These are phyloP conservation scores for Calonectria fujianensis DNA, from an alignment of 2,329 filamentous ascomycete genomes.

Conservation along the genomic window DNA sequence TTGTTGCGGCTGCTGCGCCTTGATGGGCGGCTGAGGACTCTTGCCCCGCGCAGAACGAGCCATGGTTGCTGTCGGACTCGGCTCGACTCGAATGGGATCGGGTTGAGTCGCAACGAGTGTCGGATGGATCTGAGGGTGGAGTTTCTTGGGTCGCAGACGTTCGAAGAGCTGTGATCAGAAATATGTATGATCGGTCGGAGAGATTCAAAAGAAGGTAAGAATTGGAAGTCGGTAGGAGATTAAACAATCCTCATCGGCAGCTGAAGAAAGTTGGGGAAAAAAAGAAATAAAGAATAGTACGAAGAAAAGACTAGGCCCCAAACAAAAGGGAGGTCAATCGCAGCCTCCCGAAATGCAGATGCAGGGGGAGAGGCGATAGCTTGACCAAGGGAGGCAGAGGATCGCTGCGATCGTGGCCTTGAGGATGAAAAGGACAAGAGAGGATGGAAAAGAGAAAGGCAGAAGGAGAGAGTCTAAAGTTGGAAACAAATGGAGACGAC, in stretches of 20 bases:
- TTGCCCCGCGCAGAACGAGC: constrained; percentile 61
- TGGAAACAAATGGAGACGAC: constrained; percentile 30
- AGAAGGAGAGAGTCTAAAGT: constrained; percentile 38
- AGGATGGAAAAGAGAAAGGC: constrained; percentile 46
- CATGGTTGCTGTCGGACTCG: constrained; percentile 54
- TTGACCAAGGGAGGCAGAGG: constrained; percentile 30
- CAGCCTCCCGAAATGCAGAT: constrained; percentile 45
- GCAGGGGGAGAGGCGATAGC: constrained; percentile 40
- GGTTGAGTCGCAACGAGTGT: constrained; percentile 42
- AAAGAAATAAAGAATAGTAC: constrained; percentile 40
- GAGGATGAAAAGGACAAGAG: constrained; percentile 42
- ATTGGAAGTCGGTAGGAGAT: constrained; percentile 42
- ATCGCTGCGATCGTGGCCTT: constrained; percentile 36
- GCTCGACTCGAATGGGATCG: constrained; percentile 38
- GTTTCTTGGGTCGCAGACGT: constrained; percentile 38
- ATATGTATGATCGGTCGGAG: constrained; percentile 30
- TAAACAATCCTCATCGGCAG: constrained; percentile 53
- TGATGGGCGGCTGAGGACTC: constrained; percentile 60
- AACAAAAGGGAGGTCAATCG: constrained; percentile 45
- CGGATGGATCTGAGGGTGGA: constrained; percentile 23
- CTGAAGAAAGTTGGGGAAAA: constrained; percentile 36
- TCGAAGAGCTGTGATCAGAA: constrained; percentile 31
- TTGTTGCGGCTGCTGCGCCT: constrained; percentile 45
- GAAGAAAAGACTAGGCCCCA: constrained; percentile 41
- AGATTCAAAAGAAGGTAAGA: constrained; percentile 43